Evolutionary conservation across 2,329 filamentous ascomycete genomes (phyloP), one percentile per base, ranked within the genome.

Genomic region (Parafenestella ontariensis): DNA sequence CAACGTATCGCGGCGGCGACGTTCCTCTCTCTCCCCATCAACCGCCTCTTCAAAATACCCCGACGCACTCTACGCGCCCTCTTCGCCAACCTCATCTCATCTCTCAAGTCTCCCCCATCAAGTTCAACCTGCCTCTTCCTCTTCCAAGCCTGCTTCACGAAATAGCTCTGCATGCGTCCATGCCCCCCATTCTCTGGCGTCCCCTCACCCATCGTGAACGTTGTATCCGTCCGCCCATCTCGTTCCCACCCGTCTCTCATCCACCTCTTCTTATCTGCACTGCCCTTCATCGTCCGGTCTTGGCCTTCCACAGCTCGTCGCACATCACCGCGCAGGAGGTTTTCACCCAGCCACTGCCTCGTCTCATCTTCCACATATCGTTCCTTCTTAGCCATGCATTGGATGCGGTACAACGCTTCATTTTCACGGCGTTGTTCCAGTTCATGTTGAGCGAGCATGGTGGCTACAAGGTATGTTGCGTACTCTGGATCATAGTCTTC

Each of bases 401-500:
- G 24, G 24, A 26, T 26, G 9, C 24, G 24, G 9, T 26, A 26
- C 20, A 26, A n/a, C 15, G 10, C 11, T 17, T 26, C 45, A 10
- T 39, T 39, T 33, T 39, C 20, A 18, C 33, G 31, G 17, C 31
- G 31, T 18, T 47, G 29, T 29, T 23, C 20, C 10, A 9, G 2
- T 18, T 47, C 45, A 11, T 26, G 20, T 28, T 34, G 6, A 6
- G 31, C 11, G 8, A 39, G 3, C 33, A 26, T 29, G 17, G 15
- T 17, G 9, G 21, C 18, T 15, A 47, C 8, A 17, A 46, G 29
- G 20, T 46, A 46, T 17, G 43, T 36, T 21, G 29, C 43, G 29
- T 46, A 46, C 11, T 46, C 43, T 5, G 43, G 29, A 23, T 36
- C 29, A 29, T 46, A 46, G 6, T 36, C 43, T 34, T 46, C 29